A percentile compares a stretch with the other conserved stretches of the same genome.
Evolutionary conservation across 106 monocot genomes (phyloP).

Genomic region (Posidonia australis): DNA sequence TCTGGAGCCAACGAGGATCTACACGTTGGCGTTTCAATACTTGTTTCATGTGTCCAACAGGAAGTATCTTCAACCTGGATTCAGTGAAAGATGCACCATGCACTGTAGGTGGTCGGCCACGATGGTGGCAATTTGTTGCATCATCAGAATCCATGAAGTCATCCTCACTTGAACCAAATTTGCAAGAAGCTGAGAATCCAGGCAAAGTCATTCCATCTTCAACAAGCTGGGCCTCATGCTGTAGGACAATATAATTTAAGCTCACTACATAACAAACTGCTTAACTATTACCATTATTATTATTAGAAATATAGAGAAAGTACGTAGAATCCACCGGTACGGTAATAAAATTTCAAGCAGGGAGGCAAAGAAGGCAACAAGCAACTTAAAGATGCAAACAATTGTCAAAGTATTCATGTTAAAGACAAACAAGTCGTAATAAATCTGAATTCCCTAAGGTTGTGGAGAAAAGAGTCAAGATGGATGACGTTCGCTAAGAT

Average conservation of each 20-base stretch:
- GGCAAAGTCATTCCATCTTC: slow-evolving; percentile 63
- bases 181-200: slow-evolving; percentile 42
- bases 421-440: too few relatives aligned
- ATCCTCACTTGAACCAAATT: slow-evolving; percentile 75
- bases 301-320: not conserved
- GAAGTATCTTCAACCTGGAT: slow-evolving; percentile 29
- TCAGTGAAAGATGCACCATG: slow-evolving; percentile 22
- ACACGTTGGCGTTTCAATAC: slow-evolving; percentile 43
- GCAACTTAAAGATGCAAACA: too few relatives aligned
- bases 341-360: too few relatives aligned
- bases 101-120: slow-evolving; percentile 19
- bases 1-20: slow-evolving; percentile 44
- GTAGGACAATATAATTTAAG: slow-evolving; percentile 3
- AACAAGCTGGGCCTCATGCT: slow-evolving; percentile 90
- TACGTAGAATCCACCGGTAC: not conserved
- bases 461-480: too few relatives aligned
- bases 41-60: slow-evolving; percentile 43
- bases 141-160: slow-evolving; percentile 87
- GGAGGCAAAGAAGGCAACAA: too few relatives aligned
- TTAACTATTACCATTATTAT: not conserved
- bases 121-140: slow-evolving; percentile 32
- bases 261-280: not conserved
- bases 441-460: too few relatives aligned
- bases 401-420: too few relatives aligned
- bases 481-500: too few relatives aligned